Base-by-base conservation (phyloP, 441 rosid species). In the Mallotus japonicus region DNA sequence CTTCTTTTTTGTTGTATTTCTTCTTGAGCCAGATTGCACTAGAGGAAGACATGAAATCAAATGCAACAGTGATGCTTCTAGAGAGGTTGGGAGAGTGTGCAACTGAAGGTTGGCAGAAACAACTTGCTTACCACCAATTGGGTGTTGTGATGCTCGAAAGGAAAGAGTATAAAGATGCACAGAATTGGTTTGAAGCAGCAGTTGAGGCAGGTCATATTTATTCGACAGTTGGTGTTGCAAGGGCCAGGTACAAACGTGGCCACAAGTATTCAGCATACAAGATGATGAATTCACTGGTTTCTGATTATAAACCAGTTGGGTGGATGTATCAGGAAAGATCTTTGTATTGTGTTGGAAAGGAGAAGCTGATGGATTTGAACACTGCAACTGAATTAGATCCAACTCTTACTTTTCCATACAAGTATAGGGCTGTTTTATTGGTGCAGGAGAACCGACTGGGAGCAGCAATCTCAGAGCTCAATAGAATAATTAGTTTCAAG, bases 311-410 rank as follows among this genome's bases (percentile, higher is more conserved):
- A 17, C 91, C 93, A 17, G 81, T 85, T 12, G 98, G 97, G 32
- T 95, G 99, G 99, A 88, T 95, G 92, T 84, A 89, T 80, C 97
- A 93, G 76, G 97, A 95, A 81, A 83, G 97, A 78, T 87, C 98
- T n/a, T 46, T 95, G 76, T 95, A 95, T 74, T 89, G 97, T 75
- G 78, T 76, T 50, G 97, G 94, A 74, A 88, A 79, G 74, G 99
- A 95, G 79, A 95, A 83, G 84, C 59, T 86, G 73, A 72, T 79
- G 74, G 99, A 95, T 87, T 78, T 95, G 85, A 86, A 80, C 40
- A 76, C 82, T 40, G 92, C 98, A 8, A 90, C 97, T 5, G 85
- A 86, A 59, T 76, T 93, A 78, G 98, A 95, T 83, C 98, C 98
- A 4, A 90, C 97, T 59, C 91, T 95, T 62, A 73, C 89, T 56